Percentiles rank a stretch among this genome's conserved stretches.
These are phyloP conservation scores for Saitozyma podzolica DNA, from an alignment of 768 basidiomycete genomes.

Conservation along the genomic window DNA sequence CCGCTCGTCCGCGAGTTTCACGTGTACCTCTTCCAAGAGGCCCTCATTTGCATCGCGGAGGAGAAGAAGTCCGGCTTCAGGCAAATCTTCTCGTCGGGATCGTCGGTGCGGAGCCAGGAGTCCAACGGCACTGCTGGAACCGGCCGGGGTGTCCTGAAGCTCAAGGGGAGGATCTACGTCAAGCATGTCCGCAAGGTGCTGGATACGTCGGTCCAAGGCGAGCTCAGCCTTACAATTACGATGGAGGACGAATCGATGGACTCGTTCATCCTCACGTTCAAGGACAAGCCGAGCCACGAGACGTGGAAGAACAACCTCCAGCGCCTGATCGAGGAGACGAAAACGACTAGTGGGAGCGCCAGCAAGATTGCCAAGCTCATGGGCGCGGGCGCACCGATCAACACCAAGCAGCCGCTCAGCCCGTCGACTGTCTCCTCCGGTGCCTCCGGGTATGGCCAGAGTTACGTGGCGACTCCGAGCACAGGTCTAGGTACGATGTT, in stretches of 20 bases:
- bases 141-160: slow-evolving; percentile 67
- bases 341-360: slow-evolving; percentile 14
- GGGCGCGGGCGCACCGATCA: slow-evolving; percentile 26
- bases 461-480: neutral
- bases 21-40: slow-evolving; percentile 95
- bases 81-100: slow-evolving; percentile 62
- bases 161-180: slow-evolving; percentile 94
- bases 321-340: slow-evolving; percentile 60
- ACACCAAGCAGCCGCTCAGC: neutral
- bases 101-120: slow-evolving; percentile 30
- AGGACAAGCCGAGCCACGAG: slow-evolving; percentile 82
- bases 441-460: neutral
- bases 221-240: slow-evolving; percentile 91
- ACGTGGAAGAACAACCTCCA: slow-evolving; percentile 85
- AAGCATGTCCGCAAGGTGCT: slow-evolving; percentile 88
- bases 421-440: neutral
- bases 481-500: neutral
- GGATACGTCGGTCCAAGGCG: slow-evolving; percentile 67
- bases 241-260: slow-evolving; percentile 95
- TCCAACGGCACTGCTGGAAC: slow-evolving; percentile 13
- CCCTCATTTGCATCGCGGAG: slow-evolving; percentile 96
- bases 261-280: slow-evolving; percentile 94
- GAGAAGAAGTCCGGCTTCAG: slow-evolving; percentile 84
- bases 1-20: slow-evolving; percentile 88
- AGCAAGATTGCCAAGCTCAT: slow-evolving; percentile 34